Evolutionary conservation across 2,329 filamentous ascomycete genomes (phyloP).

Genomic region (Exophiala sp.): DNA sequence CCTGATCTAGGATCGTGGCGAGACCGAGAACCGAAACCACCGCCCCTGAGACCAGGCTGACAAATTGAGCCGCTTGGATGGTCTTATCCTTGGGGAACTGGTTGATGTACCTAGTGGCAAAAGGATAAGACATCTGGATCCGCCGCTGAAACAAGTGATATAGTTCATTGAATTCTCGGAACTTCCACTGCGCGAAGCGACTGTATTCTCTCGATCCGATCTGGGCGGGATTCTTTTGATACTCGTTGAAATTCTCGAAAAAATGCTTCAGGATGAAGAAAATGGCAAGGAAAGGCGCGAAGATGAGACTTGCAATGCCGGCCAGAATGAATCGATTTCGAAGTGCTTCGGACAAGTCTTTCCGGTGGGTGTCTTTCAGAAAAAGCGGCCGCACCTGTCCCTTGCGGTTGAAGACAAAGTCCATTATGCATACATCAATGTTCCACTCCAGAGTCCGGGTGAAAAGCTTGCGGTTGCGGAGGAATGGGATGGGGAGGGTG

Average conservation of each 20-base stretch:
- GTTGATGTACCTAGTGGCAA: slow-evolving; percentile 83
- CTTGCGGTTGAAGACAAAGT: slow-evolving; percentile 86
- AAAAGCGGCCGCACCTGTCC: slow-evolving; percentile 84
- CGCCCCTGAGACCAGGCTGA: slow-evolving; percentile 82
- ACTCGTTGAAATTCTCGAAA: slow-evolving; percentile 94
- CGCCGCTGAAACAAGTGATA: slow-evolving; percentile 86
- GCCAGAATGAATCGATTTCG: slow-evolving; percentile 73
- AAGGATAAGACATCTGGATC: slow-evolving; percentile 89
- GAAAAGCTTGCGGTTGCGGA: slow-evolving; percentile 73
- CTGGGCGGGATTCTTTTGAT: slow-evolving; percentile 84
- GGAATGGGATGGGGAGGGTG: slow-evolving; percentile 75
- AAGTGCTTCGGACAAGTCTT: slow-evolving; percentile 70
- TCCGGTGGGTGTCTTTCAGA: slow-evolving; percentile 73
- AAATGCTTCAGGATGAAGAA: slow-evolving; percentile 87
- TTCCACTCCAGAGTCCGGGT: slow-evolving; percentile 91
- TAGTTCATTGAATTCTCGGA: slow-evolving; percentile 95
- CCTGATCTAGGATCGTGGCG: slow-evolving; percentile 79
- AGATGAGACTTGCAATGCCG: slow-evolving; percentile 76
- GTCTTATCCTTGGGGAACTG: slow-evolving; percentile 96
- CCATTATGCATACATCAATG: slow-evolving; percentile 79
- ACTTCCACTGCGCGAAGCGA: slow-evolving; percentile 93
- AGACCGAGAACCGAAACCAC: slow-evolving; percentile 78
- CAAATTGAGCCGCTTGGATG: slow-evolving; percentile 73
- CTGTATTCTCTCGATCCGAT: slow-evolving; percentile 88
- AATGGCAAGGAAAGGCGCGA: slow-evolving; percentile 79